Evolutionary conservation across 768 basidiomycete species (phyloP), one percentile per base, ranked within the genome.

Genomic region (Amanita fuliginea): DNA sequence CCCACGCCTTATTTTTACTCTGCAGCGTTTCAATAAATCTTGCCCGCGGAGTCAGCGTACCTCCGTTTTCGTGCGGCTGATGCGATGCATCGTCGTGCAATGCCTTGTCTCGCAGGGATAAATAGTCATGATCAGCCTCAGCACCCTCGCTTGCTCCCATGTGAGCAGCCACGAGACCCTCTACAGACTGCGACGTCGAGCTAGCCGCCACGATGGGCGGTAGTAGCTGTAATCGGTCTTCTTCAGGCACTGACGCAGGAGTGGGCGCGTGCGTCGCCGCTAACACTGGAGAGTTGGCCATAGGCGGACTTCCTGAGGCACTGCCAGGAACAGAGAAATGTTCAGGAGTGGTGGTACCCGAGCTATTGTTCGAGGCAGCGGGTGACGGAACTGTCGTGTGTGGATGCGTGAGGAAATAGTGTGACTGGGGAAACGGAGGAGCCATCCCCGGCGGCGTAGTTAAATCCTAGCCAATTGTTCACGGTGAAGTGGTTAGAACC

Each of bases 11-110:
- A 35, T 35, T 50, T 65, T 81, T 80, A 21, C 69, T 69, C 60
- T 78, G 75, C 51, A 83, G 62, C 42, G 78, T 75, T 60, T 76
- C 68, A 53, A 83, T 59, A 55, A 80, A 76, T 58, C 71, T 76
- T 46, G 72, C 64, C 45, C 69, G 68, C 13, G 72, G 68, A 6
- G 65, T 58, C 16, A 47, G 47, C 21, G 54, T 35, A 13, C 42
- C 49, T 42, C 33, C 49, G n/a, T 18, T 35, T 35, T 39, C 40
- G 1, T 18, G 30, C 30, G 18, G 30, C 33, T 24, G 18, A 14
- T 46, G n/a, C 3, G 43, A 19, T 1, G 32, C 3, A 16, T 19
- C 43, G 18, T 11, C 18, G 21, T 39, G 33, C 16, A n/a, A n/a
- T 0, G n/a, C 28, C 24, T n/a, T 32, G n/a, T 13, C 48, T 2